Evolutionary conservation across 2,329 filamentous ascomycete genomes (phyloP), one percentile per base, ranked within the genome.

Genomic region (Fusarium irregulare): DNA sequence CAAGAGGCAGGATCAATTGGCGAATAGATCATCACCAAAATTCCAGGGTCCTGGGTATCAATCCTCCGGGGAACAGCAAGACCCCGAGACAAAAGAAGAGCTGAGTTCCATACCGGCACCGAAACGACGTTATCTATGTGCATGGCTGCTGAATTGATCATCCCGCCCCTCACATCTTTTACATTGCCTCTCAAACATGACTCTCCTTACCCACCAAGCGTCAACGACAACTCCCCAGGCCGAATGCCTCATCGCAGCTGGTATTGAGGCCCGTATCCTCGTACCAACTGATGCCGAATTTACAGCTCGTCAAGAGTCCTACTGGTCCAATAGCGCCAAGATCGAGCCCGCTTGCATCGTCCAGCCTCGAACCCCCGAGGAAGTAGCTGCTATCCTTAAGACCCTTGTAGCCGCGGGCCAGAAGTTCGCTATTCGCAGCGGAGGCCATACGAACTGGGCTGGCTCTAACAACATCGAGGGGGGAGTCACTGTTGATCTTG

Each of bases 251-350:
- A 11, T 68, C 9, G 56, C 28, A 11, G 67, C 64, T 42, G 67
- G 67, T 4, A 64, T 71, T 7, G 48, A 57, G 25, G 40, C 63
- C 16, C 59, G 47, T 1, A 44, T 71, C 23, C 42, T 68, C n/a
- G 30, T 37, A 13, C 63, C 59, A 2, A 42, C 34, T 2, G 63
- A 70, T 53, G 37, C 67, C 3, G 63, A 65, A 21, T 70, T 56
- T 23, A 47, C 30, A 4, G 59, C 49, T 28, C 68, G 68, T 41
- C 64, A 71, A 44, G 68, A 71, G 3, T 71, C 68, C 18, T 71
- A 71, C 53, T 69, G 65, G 65, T 70, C 66, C 41, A 70, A 62
- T 34, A 69, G 66, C 18, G 66, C 65, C 20, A 69, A 69, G 48
- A 44, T 69, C 47, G 61, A 70, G 4, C 66, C 66, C 5, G 55